These are phyloP conservation scores for Begonia peltatifolia DNA, from an alignment of 306 rosid genomes.

Conservation along the genomic window DNA sequence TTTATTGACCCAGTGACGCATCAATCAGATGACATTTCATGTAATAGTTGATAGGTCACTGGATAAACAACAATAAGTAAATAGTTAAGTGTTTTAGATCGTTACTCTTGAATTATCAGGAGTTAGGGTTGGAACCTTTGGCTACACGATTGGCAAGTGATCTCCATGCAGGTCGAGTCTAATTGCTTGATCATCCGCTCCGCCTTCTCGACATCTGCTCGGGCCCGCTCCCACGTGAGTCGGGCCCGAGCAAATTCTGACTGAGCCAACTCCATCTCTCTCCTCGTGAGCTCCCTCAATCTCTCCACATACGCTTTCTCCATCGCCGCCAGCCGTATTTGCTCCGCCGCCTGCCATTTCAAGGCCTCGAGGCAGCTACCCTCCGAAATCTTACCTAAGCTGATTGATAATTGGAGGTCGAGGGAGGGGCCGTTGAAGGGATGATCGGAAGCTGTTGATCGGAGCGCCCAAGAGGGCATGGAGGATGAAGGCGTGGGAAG, in stretches of 20 bases:
- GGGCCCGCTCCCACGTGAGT: constrained; percentile 88
- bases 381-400: constrained; percentile 21
- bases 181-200: constrained; percentile 46
- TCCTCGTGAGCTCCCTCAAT: constrained; percentile 64
- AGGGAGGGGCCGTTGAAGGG: constrained; percentile 23
- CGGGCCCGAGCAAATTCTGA: constrained; percentile 82
- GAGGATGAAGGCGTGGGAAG: constrained; percentile 41
- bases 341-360: constrained; percentile 97
- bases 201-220: constrained; percentile 70
- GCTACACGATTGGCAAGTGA: constrained; percentile 93
- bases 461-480: constrained; percentile 17
- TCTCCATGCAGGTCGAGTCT: constrained; percentile 88
- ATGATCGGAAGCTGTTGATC: constrained; percentile 20
- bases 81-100: too few species aligned
- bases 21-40: too few species aligned
- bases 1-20: too few species aligned
- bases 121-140: constrained; percentile 57
- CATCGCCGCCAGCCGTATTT: constrained; percentile 73
- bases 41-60: too few species aligned
- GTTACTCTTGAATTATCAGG: too few species aligned
- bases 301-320: constrained; percentile 91
- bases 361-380: constrained; percentile 42
- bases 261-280: constrained; percentile 96
- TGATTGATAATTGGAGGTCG: constrained; percentile 77
- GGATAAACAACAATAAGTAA: too few species aligned